Evolutionary conservation across 257 asterid species (phyloP).

Genomic region (Solanum neorickii): DNA sequence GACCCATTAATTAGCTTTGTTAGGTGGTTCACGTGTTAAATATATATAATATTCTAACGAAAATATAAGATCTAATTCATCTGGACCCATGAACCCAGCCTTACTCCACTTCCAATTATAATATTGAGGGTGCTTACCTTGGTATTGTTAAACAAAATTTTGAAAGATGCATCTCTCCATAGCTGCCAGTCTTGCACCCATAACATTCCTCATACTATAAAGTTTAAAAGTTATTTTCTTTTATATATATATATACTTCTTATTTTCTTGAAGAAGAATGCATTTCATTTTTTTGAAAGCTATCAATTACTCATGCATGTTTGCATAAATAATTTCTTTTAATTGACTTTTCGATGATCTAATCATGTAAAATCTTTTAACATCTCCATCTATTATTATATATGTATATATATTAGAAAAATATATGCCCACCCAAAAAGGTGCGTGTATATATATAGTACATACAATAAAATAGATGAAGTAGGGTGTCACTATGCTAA

Average conservation of each 20-base stretch:
- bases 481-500: background rate
- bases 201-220: background rate
- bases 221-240: background rate
- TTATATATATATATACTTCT: background rate
- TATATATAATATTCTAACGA: too few relatives aligned
- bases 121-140: background rate
- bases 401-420: background rate
- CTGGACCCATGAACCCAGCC: too few relatives aligned
- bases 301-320: background rate
- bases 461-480: background rate
- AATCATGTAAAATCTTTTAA: background rate
- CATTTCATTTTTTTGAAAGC: background rate
- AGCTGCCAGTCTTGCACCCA: constrained; percentile 6
- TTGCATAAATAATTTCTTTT: background rate
- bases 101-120: background rate
- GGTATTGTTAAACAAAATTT: background rate
- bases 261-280: background rate
- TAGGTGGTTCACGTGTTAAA: too few relatives aligned
- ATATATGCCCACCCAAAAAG: constrained; percentile 1
- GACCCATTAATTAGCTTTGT: too few relatives aligned
- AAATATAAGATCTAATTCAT: too few relatives aligned
- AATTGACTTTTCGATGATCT: background rate
- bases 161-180: background rate
- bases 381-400: background rate
- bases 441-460: background rate